phyloP scores from a whole-genome alignment of 2,329 filamentous ascomycete genomes.

The Tolypocladium endophyticum region DNA sequence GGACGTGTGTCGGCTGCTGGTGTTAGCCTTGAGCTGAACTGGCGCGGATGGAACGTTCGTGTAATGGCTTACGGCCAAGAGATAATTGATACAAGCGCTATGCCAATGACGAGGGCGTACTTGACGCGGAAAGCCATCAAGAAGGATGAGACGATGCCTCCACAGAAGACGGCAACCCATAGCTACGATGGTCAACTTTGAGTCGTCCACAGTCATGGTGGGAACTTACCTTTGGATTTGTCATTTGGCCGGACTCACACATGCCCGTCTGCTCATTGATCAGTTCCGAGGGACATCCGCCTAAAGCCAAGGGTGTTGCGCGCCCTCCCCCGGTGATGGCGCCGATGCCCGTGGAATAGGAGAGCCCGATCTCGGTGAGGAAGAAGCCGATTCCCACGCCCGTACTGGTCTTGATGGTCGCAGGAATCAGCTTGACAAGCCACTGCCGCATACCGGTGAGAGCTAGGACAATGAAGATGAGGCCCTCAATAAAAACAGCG shows the following conservation, averaged over 20 bases:
- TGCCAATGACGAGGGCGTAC: constrained; percentile 64
- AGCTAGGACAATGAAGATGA: constrained; percentile 53
- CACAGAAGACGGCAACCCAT: constrained; percentile 78
- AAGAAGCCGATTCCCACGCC: constrained; percentile 57
- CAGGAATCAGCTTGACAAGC: constrained; percentile 56
- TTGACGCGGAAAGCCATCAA: constrained; percentile 73
- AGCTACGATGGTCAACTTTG: constrained; percentile 32
- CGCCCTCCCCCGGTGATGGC: constrained; percentile 58
- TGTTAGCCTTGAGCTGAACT: neutral
- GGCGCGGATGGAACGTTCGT: neutral
- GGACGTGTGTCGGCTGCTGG: constrained; percentile 43
- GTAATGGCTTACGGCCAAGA: constrained; percentile 55
- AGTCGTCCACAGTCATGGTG: neutral
- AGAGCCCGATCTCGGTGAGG: constrained; percentile 54
- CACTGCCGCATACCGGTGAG: constrained; percentile 63
- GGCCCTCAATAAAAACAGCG: constrained; percentile 53
- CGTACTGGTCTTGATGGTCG: constrained; percentile 54
- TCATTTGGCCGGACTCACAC: constrained; percentile 57
- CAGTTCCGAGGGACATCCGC: constrained; percentile 55
- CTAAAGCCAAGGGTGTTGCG: constrained; percentile 64
- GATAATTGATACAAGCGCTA: constrained; percentile 59
- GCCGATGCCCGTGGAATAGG: constrained; percentile 75
- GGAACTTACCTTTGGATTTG: constrained; percentile 53
- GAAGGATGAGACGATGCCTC: constrained; percentile 68
- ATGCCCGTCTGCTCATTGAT: constrained; percentile 34